These are phyloP conservation scores for Globisporangium canariense DNA, from an alignment of 352 stramenopile species.

Conservation along the genomic window DNA sequence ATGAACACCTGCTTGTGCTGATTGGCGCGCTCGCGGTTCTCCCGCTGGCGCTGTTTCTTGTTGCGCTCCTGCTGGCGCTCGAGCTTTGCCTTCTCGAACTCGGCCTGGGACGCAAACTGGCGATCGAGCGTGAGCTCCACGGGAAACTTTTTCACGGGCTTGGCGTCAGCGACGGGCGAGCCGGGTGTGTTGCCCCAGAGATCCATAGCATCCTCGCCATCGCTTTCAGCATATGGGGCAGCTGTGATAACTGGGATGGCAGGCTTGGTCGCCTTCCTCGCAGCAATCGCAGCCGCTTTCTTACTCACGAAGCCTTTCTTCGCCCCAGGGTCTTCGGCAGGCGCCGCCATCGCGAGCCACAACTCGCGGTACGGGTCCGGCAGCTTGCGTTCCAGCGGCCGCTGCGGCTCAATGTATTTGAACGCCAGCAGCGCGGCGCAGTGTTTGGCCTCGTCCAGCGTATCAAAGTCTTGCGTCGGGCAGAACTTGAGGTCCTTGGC, in stretches of 20 bases:
- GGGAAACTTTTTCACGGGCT: slow-evolving; percentile 19
- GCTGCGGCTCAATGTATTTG: slow-evolving; percentile 89
- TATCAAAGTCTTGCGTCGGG: slow-evolving; percentile 78
- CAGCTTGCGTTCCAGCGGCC: slow-evolving; percentile 94
- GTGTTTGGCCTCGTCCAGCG: slow-evolving; percentile 90
- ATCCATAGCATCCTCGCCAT: slow-evolving; percentile 26
- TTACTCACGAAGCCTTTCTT: slow-evolving; percentile 12
- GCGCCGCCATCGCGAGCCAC: slow-evolving; percentile 70
- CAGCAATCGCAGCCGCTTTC: slow-evolving; percentile 12
- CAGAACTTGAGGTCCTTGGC: slow-evolving; percentile 94
- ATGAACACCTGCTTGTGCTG: slow-evolving; percentile 89
- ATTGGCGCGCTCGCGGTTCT: slow-evolving; percentile 92
- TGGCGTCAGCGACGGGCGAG: slow-evolving; percentile 1
- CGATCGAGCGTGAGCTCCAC: slow-evolving; percentile 63
- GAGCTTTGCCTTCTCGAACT: slow-evolving; percentile 61
- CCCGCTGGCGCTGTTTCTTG: slow-evolving; percentile 73
- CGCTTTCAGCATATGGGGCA: background rate
- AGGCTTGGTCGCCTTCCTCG: background rate
- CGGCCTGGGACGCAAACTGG: slow-evolving; percentile 71
- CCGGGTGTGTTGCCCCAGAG: slow-evolving; percentile 32
- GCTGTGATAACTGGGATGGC: background rate
- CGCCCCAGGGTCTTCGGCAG: slow-evolving; percentile 1
- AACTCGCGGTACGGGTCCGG: slow-evolving; percentile 94
- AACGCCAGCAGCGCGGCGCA: slow-evolving; percentile 92
- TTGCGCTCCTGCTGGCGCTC: slow-evolving; percentile 61